A percentile compares a stretch with the other conserved stretches of the same genome.
These are phyloP conservation scores for Phaeotremella fagi DNA, from an alignment of 768 basidiomycete species.

Conservation along the genomic window DNA sequence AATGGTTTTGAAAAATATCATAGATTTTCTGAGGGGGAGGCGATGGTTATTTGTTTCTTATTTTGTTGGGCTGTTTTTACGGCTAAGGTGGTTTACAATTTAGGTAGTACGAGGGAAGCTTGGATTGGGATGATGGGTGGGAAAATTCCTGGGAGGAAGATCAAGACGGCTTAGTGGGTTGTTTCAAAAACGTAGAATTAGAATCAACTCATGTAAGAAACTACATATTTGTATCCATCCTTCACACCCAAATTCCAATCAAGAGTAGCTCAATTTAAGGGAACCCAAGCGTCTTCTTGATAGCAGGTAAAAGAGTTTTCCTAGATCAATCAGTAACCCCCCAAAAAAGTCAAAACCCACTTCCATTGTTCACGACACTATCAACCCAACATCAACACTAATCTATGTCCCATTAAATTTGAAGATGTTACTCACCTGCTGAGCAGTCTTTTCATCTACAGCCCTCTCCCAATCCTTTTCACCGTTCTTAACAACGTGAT, in stretches of 20 bases:
- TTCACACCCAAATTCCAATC: too few relatives aligned
- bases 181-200: too few relatives aligned
- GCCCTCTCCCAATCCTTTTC: conserved; percentile 20
- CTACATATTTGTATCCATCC: too few relatives aligned
- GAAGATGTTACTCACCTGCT: conserved; percentile 19
- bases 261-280: too few relatives aligned
- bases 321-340: too few relatives aligned
- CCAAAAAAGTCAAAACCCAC: conserved; percentile 10
- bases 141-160: conserved; percentile 1
- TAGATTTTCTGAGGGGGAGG: conserved; percentile 44
- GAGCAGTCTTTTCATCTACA: conserved; percentile 17
- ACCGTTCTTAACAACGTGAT: conserved; percentile 14
- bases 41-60: conserved; percentile 67
- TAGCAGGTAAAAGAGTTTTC: conserved; percentile 20
- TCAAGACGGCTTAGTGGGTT: conserved; percentile 6
- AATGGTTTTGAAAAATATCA: background rate
- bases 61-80: conserved; percentile 62
- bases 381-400: too few relatives aligned
- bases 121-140: conserved; percentile 13
- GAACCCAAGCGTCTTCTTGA: too few relatives aligned
- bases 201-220: too few relatives aligned
- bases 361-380: conserved; percentile 28
- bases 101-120: conserved; percentile 41
- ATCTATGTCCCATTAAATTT: too few relatives aligned
- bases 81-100: conserved; percentile 64